Percentiles rank a stretch among this genome's conserved stretches.
Evolutionary conservation across 1,139 yeast genomes (phyloP).

Genomic region (Blastobotrys elegans): DNA sequence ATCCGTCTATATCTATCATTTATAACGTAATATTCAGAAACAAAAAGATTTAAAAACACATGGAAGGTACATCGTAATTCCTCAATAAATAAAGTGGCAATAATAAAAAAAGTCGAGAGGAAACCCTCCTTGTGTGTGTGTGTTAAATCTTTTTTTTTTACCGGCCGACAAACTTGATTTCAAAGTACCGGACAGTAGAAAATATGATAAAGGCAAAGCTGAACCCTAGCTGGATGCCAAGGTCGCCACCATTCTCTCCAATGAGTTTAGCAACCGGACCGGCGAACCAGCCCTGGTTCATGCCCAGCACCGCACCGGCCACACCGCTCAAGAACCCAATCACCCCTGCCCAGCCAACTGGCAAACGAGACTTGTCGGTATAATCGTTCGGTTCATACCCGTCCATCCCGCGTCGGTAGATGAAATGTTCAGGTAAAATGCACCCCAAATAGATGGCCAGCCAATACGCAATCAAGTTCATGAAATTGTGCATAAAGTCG

Average conservation of each 20-base stretch:
- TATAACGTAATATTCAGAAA: no score
- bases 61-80: slow-evolving; percentile 7
- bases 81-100: background rate
- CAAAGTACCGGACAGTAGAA: slow-evolving; percentile 61
- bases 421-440: slow-evolving; percentile 69
- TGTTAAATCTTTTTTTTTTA: no score
- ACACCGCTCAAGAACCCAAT: slow-evolving; percentile 78
- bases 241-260: slow-evolving; percentile 83
- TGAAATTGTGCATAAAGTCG: slow-evolving; percentile 71
- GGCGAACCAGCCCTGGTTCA: slow-evolving; percentile 77
- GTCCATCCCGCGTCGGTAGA: slow-evolving; percentile 52
- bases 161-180: slow-evolving; percentile 35
- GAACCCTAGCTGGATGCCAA: slow-evolving; percentile 77
- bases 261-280: slow-evolving; percentile 63
- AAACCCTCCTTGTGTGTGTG: background rate
- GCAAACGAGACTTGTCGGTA: slow-evolving; percentile 52
- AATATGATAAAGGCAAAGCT: slow-evolving; percentile 64
- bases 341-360: slow-evolving; percentile 72
- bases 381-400: slow-evolving; percentile 62
- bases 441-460: slow-evolving; percentile 78
- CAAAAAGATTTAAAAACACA: background rate
- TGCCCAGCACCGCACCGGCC: slow-evolving; percentile 81
- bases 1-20: no score
- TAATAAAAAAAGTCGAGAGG: background rate
- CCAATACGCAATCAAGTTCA: slow-evolving; percentile 89